Conservation (phyloP, 495 filamentous ascomycete genomes). For the Aspergillus saccharolyticus region DNA sequence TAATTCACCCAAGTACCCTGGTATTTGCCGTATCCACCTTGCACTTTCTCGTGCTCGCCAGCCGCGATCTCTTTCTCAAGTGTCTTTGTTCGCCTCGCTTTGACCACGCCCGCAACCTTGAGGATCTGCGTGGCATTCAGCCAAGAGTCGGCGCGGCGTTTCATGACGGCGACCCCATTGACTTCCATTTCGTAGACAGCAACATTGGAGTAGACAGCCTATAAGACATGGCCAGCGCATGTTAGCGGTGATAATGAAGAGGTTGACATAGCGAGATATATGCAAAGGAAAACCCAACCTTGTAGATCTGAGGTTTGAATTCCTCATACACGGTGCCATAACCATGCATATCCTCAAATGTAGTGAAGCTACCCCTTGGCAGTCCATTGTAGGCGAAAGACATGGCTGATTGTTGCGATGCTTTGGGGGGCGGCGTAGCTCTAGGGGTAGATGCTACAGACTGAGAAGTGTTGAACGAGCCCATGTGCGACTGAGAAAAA, state of each 20-base stretch:
- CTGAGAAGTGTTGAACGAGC: conserved; percentile 48
- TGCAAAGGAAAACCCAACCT: conserved; percentile 46
- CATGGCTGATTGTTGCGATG: conserved; percentile 38
- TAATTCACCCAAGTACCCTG: conserved; percentile 98
- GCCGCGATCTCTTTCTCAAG: conserved; percentile 95
- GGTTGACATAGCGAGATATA: neutral
- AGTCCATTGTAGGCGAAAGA: conserved; percentile 41
- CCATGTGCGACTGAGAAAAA: conserved; percentile 42
- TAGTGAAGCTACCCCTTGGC: conserved; percentile 33
- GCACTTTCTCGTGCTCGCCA: conserved; percentile 96
- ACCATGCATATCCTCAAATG: conserved; percentile 48
- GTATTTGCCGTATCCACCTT: conserved; percentile 97
- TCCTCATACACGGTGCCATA: conserved; percentile 48
- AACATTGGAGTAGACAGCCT: conserved; percentile 94
- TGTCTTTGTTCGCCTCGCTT: conserved; percentile 94
- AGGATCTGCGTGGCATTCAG: conserved; percentile 92
- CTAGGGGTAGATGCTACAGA: conserved; percentile 51
- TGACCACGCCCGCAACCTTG: conserved; percentile 94
- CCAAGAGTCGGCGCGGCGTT: conserved; percentile 85
- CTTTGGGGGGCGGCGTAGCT: conserved; percentile 47
- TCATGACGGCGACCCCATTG: conserved; percentile 87
- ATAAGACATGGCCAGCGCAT: conserved; percentile 12
- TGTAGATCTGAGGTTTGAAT: conserved; percentile 69
- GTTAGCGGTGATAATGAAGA: conserved; percentile 10
- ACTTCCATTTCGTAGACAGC: conserved; percentile 98